These are phyloP conservation scores for Fusarium tricinctum DNA, from an alignment of 2,329 filamentous ascomycete species.

Conservation along the genomic window DNA sequence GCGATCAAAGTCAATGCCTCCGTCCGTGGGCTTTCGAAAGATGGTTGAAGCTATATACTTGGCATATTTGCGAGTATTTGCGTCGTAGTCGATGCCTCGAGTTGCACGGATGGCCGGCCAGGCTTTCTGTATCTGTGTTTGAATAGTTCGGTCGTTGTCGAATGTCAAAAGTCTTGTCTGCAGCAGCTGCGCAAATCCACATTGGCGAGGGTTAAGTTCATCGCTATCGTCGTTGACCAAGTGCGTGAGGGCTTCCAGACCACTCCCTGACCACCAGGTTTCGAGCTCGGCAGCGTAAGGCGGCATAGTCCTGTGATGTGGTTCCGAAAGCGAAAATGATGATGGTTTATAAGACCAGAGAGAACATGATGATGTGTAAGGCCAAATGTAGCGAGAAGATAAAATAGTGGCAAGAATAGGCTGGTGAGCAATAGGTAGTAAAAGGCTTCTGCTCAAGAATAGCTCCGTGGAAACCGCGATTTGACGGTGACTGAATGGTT, in stretches of 20 bases:
- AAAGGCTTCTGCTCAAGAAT: conserved; percentile 3
- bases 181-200: conserved; percentile 53
- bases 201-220: conserved; percentile 44
- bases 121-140: conserved; percentile 34
- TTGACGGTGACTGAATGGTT: conserved; percentile 1
- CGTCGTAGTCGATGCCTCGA: conserved; percentile 35
- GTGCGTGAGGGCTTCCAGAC: conserved; percentile 44
- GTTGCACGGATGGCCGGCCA: conserved; percentile 39
- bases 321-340: neutral
- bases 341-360: neutral
- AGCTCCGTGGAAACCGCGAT: neutral
- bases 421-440: neutral
- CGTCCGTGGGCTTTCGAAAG: conserved; percentile 49
- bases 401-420: neutral
- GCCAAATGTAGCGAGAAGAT: neutral
- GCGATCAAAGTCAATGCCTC: conserved; percentile 47
- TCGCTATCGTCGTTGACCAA: conserved; percentile 46
- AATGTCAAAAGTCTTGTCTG: conserved; percentile 52
- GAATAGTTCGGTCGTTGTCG: conserved; percentile 48
- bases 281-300: conserved; percentile 52
- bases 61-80: conserved; percentile 51
- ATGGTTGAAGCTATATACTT: conserved; percentile 44
- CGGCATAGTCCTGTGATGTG: conserved; percentile 47
- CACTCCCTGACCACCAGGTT: conserved; percentile 53
- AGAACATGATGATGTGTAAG: conserved; percentile 5